These are phyloP conservation scores for Quercus dentata DNA, from an alignment of 306 rosid species.

Conservation along the genomic window DNA sequence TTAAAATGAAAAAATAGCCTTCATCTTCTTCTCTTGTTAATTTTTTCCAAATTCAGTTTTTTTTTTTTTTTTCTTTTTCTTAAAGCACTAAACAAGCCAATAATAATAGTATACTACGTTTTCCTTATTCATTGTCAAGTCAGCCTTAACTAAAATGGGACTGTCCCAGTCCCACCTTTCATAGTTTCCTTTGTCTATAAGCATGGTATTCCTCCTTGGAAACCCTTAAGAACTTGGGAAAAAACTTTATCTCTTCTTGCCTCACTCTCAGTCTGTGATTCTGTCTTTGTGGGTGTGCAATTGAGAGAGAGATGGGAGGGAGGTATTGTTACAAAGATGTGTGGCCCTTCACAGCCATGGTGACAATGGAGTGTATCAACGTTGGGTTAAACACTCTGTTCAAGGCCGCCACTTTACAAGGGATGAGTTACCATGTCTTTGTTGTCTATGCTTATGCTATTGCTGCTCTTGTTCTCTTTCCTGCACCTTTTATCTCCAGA, in stretches of 20 bases:
- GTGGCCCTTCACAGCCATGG: slow-evolving; percentile 58
- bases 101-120: neutral
- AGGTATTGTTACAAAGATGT: slow-evolving; percentile 35
- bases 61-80: neutral
- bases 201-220: no score
- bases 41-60: neutral
- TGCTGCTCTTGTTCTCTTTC: slow-evolving; percentile 61
- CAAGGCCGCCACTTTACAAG: slow-evolving; percentile 72
- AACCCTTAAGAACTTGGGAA: no score
- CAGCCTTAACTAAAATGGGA: neutral
- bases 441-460: slow-evolving; percentile 66
- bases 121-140: neutral
- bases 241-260: no score
- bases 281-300: neutral
- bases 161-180: neutral
- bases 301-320: slow-evolving; percentile 31
- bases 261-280: neutral
- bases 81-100: neutral
- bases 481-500: slow-evolving; percentile 54
- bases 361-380: slow-evolving; percentile 64
- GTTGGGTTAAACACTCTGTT: slow-evolving; percentile 71
- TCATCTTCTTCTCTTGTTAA: no score
- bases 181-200: neutral
- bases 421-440: slow-evolving; percentile 81
- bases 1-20: no score